Evolutionary conservation across 345 rosid genomes (phyloP).

Genomic region (Hibiscus syriacus): DNA sequence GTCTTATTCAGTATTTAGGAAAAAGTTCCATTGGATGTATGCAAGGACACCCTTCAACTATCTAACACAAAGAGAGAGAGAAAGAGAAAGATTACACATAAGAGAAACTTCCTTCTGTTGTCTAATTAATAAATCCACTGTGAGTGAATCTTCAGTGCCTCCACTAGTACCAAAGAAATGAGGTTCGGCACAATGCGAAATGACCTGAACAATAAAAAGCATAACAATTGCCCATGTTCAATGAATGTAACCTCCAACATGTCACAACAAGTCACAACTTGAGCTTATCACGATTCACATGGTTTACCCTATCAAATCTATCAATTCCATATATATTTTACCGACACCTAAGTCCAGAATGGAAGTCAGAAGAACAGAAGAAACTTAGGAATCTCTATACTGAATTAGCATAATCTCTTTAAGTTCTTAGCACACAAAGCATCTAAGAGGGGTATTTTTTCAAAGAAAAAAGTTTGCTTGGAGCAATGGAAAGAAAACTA

Average conservation of each 20-base stretch:
- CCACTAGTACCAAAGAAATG: constrained; percentile 25
- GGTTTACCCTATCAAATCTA: constrained; percentile 1
- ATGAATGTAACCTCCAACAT: neutral
- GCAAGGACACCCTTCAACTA: neutral
- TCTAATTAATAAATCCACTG: constrained; percentile 12
- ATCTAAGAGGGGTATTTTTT: neutral
- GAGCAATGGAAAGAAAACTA: neutral
- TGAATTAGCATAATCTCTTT: neutral
- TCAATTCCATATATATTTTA: neutral
- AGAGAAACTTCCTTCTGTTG: constrained; percentile 20
- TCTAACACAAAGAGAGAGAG: constrained; percentile 7
- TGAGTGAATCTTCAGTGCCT: constrained; percentile 22
- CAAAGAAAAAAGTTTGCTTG: neutral
- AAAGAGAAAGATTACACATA: constrained; percentile 8
- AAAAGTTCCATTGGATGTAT: neutral
- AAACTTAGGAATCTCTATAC: neutral
- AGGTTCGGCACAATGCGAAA: constrained; percentile 21
- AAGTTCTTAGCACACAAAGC: neutral
- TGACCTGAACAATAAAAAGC: constrained; percentile 33
- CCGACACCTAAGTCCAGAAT: neutral
- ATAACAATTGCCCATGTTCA: neutral
- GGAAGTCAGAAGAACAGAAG: neutral
- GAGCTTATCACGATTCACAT: constrained; percentile 5
- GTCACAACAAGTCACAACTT: neutral
- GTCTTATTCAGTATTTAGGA: neutral